Base-by-base conservation (phyloP, 108 stramenopile genomes). In the Skeletonema potamos region DNA sequence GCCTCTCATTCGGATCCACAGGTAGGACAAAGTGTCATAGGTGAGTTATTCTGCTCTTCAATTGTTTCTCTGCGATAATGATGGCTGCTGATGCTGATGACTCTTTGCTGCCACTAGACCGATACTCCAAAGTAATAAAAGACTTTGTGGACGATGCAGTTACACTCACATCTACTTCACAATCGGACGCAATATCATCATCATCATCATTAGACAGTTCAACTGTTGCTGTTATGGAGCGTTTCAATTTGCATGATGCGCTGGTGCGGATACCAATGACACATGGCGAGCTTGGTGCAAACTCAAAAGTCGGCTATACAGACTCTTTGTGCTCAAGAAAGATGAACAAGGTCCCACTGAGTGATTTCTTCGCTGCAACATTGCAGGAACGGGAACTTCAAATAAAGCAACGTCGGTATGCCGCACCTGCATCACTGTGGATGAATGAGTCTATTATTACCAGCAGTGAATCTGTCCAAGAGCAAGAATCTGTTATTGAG, bases 311-410 rank as follows among this genome's bases (percentile, higher is more conserved):
- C 8, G 76, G 76, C 3, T 57, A 70, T 48, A 65, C 76, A 28
- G 76, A 77, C 29, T 28, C 54, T 20, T 65, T 77, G 29, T 70
- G 76, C 32, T 34, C 62, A 26, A 54, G 76, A 10, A 70, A 61
- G 10, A 74, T 82, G 72, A 68, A 74, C 46, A 41, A 74, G 26
- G 79, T 85, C 15, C 78, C 74, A 18, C 15, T 89, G 64, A 43
- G 65, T 37, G 87, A 89, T 36, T 92, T 92, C 61, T 88, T 87
- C 66, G 87, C 76, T 58, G 62, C 64, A 20, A 22, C 76, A 32
- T 20, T 44, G 13, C 15, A 29, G 24, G 43, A 30, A 10, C 62
- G 76, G 20, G 66, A 70, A 10, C 61, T 48, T 6, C 66, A 56
- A 30, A 28, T 51, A 33, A 48, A 34, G 15, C 44, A 54, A 32